These are phyloP conservation scores for Kluyveromyces nonfermentans DNA, from an alignment of 805 yeast genomes.

Conservation along the genomic window DNA sequence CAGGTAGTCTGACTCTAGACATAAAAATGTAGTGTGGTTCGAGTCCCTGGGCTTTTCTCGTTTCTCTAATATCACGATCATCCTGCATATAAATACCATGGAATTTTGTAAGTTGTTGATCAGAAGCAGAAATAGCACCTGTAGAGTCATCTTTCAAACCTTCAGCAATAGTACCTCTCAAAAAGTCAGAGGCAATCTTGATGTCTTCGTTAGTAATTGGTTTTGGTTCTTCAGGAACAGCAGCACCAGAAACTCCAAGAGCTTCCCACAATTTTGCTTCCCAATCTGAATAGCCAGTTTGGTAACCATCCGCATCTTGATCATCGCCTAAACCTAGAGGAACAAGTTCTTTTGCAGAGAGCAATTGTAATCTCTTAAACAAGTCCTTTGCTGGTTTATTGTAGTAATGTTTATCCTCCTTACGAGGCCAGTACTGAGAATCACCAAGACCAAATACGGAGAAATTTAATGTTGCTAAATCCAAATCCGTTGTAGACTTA, in stretches of 20 bases:
- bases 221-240: constrained; percentile 84
- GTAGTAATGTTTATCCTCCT: constrained; percentile 87
- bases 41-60: constrained; percentile 81
- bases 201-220: constrained; percentile 93
- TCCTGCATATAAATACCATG: constrained; percentile 99
- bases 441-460: constrained; percentile 91
- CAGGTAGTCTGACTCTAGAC: constrained; percentile 94
- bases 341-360: constrained; percentile 66
- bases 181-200: constrained; percentile 74
- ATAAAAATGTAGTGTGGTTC: constrained; percentile 96
- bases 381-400: constrained; percentile 84
- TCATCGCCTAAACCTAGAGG: constrained; percentile 91
- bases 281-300: constrained; percentile 87
- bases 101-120: constrained; percentile 91
- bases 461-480: constrained; percentile 53
- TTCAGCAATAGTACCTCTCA: constrained; percentile 89
- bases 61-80: constrained; percentile 91
- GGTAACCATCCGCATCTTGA: constrained; percentile 93
- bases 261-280: constrained; percentile 79
- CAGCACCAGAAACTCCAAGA: constrained; percentile 74
- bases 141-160: constrained; percentile 75
- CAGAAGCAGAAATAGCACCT: constrained; percentile 83
- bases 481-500: constrained; percentile 52
- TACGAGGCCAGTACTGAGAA: constrained; percentile 93
- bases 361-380: constrained; percentile 47